phyloP scores from a whole-genome alignment of 805 yeast genomes.

The Dipodascus albidus region DNA sequence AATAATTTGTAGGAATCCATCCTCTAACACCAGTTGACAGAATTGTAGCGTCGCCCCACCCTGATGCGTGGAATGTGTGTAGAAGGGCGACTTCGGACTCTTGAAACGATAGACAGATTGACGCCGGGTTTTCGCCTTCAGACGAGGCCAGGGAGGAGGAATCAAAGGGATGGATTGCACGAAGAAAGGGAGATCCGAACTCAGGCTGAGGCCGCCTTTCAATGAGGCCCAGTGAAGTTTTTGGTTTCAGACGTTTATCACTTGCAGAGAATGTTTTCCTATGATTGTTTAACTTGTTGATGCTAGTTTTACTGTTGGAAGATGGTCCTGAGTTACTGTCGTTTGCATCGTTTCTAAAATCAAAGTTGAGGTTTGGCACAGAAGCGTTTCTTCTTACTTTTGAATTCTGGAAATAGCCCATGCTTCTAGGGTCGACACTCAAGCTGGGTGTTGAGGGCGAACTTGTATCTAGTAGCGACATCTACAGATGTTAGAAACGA shows the following conservation, averaged over 20 bases:
- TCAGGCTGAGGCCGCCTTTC: neutral
- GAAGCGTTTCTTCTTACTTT: neutral
- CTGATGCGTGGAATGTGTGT: constrained; percentile 30
- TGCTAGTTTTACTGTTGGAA: neutral
- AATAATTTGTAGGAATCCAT: constrained; percentile 33
- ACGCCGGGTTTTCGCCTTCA: constrained; percentile 20
- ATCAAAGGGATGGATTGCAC: constrained; percentile 26
- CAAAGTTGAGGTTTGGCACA: neutral
- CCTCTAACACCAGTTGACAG: constrained; percentile 28
- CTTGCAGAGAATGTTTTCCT: no score
- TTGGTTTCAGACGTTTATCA: neutral
- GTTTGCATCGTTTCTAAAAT: neutral
- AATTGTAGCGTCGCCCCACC: constrained; percentile 34
- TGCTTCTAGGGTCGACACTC: neutral
- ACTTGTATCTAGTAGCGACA: neutral
- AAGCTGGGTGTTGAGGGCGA: neutral
- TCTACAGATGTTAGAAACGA: neutral
- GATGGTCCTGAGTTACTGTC: neutral
- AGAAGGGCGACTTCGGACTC: constrained; percentile 27
- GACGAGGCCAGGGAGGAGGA: constrained; percentile 17
- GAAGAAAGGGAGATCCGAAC: constrained; percentile 17
- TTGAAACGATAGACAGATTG: constrained; percentile 26
- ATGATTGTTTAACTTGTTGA: neutral
- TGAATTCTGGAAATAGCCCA: neutral
- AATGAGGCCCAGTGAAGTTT: neutral